These are phyloP conservation scores for Pythium apleroticum DNA, from an alignment of 352 stramenopile species.

Conservation along the genomic window DNA sequence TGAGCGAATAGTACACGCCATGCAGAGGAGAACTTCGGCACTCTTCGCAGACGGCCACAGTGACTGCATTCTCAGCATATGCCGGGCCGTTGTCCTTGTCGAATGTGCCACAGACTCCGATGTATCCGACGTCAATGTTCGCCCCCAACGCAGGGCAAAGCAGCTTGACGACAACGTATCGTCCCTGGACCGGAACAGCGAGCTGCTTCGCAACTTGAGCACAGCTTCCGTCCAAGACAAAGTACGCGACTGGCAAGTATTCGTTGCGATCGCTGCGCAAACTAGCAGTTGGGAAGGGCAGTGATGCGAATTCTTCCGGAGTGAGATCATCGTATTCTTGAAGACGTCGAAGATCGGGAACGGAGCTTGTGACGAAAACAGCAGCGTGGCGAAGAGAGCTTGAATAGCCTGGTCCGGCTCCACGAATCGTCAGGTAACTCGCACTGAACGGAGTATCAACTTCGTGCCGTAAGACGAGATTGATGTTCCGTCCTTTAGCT, in stretches of 20 bases:
- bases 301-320: slow-evolving; percentile 69
- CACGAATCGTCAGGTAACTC: slow-evolving; percentile 69
- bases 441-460: slow-evolving; percentile 80
- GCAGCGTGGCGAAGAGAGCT: slow-evolving; percentile 61
- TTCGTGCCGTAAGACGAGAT: slow-evolving; percentile 78
- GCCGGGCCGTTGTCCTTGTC: slow-evolving; percentile 82
- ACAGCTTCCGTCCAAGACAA: slow-evolving; percentile 77
- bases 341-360: slow-evolving; percentile 49
- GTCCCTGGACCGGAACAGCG: slow-evolving; percentile 56
- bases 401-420: slow-evolving; percentile 76
- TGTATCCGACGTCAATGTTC: slow-evolving; percentile 87
- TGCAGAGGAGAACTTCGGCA: slow-evolving; percentile 43
- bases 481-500: slow-evolving; percentile 65
- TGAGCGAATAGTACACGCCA: slow-evolving; percentile 61
- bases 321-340: slow-evolving; percentile 68
- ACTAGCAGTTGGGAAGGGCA: slow-evolving; percentile 65
- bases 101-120: slow-evolving; percentile 78
- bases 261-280: slow-evolving; percentile 57
- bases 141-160: slow-evolving; percentile 55
- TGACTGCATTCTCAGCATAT: slow-evolving; percentile 51
- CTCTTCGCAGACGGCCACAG: slow-evolving; percentile 37
- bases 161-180: slow-evolving; percentile 82
- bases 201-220: slow-evolving; percentile 79
- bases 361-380: slow-evolving; percentile 71
- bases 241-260: slow-evolving; percentile 65